A percentile compares a stretch with the other conserved stretches of the same genome.
These are phyloP conservation scores for Diaporthe sp. DNA, from an alignment of 2,329 filamentous ascomycete genomes.

Conservation along the genomic window DNA sequence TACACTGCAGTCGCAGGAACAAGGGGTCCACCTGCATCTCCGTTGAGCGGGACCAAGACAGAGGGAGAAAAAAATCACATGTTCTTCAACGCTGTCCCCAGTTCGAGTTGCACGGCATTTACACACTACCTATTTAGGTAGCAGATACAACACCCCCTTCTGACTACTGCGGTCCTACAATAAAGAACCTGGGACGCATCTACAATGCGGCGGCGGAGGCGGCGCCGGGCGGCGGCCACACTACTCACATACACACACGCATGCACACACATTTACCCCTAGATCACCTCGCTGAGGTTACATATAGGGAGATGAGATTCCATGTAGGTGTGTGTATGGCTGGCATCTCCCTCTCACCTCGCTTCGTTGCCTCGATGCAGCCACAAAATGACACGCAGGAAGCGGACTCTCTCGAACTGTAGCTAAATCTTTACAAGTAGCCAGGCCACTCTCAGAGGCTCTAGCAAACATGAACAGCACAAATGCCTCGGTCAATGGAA, in stretches of 20 bases:
- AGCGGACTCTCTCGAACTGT: neutral
- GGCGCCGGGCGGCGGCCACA: neutral
- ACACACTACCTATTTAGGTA: slow-evolving; percentile 1
- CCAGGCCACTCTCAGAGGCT: neutral
- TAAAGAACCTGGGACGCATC: neutral
- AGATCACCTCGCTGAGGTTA: slow-evolving; percentile 6
- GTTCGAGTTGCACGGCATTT: neutral
- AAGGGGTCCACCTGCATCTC: neutral
- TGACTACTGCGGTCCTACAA: slow-evolving; percentile 4
- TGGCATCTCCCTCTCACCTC: neutral
- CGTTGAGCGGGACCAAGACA: neutral
- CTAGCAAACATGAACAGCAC: neutral
- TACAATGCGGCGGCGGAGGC: neutral
- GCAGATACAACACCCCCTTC: neutral
- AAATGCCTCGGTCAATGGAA: neutral
- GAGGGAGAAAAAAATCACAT: neutral
- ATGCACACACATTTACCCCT: slow-evolving; percentile 9
- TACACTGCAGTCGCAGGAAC: neutral
- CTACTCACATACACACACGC: neutral
- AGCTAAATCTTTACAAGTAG: neutral
- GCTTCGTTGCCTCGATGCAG: neutral
- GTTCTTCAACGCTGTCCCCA: neutral
- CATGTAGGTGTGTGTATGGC: neutral
- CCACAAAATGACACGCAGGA: neutral
- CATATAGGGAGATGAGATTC: neutral